phyloP scores from a whole-genome alignment of 495 filamentous ascomycete species.

The Aspergillus sclerotioniger region DNA sequence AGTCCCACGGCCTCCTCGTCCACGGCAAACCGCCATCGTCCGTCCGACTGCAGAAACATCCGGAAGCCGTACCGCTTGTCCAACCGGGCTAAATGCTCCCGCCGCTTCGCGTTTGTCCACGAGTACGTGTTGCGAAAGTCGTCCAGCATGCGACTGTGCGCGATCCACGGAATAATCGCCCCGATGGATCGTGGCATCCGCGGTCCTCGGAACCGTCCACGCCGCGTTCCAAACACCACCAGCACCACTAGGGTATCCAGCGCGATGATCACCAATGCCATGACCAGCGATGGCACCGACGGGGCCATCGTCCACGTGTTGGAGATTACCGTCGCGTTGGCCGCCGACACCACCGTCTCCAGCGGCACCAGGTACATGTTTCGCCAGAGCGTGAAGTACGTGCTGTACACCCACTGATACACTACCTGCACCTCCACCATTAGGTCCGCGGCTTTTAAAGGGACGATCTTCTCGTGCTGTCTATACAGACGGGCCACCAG shows the following conservation, averaged over 20 bases:
- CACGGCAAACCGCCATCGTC: conserved; percentile 37
- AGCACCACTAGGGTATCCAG: conserved; percentile 40
- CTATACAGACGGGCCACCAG: conserved; percentile 40
- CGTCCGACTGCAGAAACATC: conserved; percentile 33
- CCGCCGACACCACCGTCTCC: conserved; percentile 16
- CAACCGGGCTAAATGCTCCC: conserved; percentile 27
- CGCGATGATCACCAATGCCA: conserved; percentile 35
- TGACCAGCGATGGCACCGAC: conserved; percentile 32
- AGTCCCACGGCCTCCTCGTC: conserved; percentile 31
- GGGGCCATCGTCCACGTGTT: conserved; percentile 38
- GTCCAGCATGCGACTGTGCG: conserved; percentile 38
- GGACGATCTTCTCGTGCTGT: conserved; percentile 26
- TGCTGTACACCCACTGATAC: conserved; percentile 44
- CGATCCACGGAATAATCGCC: conserved; percentile 40
- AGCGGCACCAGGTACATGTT: conserved; percentile 36
- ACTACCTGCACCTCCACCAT: conserved; percentile 32
- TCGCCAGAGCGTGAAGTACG: conserved; percentile 42
- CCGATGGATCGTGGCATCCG: conserved; percentile 42
- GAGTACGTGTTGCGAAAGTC: conserved; percentile 36
- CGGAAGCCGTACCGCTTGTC: conserved; percentile 40
- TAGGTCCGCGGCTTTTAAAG: conserved; percentile 25
- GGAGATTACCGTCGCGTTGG: conserved; percentile 31
- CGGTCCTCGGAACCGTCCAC: conserved; percentile 38
- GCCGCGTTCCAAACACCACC: conserved; percentile 39
- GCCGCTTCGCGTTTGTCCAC: conserved; percentile 34